phyloP scores from a whole-genome alignment of 495 filamentous ascomycete genomes.

The Penicillium samsonianum region DNA sequence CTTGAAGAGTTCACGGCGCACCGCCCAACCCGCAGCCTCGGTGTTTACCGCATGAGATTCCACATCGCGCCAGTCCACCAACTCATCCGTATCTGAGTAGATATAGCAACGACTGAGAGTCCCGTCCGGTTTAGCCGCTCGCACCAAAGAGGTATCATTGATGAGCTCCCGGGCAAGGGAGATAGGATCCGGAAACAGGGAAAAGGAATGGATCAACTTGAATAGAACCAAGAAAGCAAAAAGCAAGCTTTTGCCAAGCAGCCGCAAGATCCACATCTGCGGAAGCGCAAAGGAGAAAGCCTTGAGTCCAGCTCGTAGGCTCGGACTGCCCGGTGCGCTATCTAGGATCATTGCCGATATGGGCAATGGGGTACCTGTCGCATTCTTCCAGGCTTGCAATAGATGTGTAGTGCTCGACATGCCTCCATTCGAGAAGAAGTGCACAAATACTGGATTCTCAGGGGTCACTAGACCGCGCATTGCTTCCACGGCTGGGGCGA shows the following conservation, averaged over 20 bases:
- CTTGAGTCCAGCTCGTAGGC: conserved; percentile 25
- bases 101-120: conserved; percentile 41
- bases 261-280: conserved; percentile 32
- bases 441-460: conserved; percentile 37
- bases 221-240: conserved; percentile 26
- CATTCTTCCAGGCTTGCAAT: conserved; percentile 34
- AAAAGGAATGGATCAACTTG: conserved; percentile 18
- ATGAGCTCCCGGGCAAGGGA: conserved; percentile 29
- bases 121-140: conserved; percentile 19
- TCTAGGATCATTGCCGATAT: conserved; percentile 43
- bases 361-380: conserved; percentile 34
- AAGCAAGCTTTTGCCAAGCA: conserved; percentile 30
- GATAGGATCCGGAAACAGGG: conserved; percentile 27
- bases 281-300: conserved; percentile 43
- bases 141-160: conserved; percentile 34
- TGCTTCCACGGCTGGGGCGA: conserved; percentile 41
- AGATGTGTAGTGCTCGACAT: conserved; percentile 34
- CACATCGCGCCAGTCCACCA: conserved; percentile 41
- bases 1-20: conserved; percentile 41
- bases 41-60: conserved; percentile 46
- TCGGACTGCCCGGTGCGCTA: conserved; percentile 45
- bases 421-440: conserved; percentile 51
- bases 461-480: conserved; percentile 27
- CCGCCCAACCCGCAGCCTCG: conserved; percentile 36
- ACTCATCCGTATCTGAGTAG: conserved; percentile 47